Percentiles rank a stretch among this genome's conserved stretches.
Evolutionary conservation across 768 basidiomycete genomes (phyloP).

Genomic region (Russula olivacea): DNA sequence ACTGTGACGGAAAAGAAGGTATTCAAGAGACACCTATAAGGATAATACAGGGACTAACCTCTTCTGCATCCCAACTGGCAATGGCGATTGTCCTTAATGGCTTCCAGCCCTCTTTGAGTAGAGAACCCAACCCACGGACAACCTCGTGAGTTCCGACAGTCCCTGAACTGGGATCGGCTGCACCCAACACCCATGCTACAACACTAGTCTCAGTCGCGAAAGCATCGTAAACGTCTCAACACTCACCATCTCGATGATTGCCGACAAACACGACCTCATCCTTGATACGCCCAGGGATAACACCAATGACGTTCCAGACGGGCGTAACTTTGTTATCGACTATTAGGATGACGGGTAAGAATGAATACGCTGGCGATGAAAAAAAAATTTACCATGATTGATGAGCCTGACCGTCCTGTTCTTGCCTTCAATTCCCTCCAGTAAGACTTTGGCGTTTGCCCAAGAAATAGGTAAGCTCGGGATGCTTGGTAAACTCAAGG

Average conservation of each 20-base stretch:
- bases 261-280: constrained; percentile 86
- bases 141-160: constrained; percentile 75
- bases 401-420: constrained; percentile 46
- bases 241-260: constrained; percentile 80
- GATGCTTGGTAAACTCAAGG: constrained; percentile 60
- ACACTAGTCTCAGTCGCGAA: neutral
- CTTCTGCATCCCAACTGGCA: constrained; percentile 78
- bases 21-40: neutral
- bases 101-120: constrained; percentile 73
- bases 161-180: constrained; percentile 73
- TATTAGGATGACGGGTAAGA: constrained; percentile 25
- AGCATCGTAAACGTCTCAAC: constrained; percentile 17
- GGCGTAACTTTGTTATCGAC: constrained; percentile 77
- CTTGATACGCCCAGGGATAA: constrained; percentile 75
- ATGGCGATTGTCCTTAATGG: constrained; percentile 73
- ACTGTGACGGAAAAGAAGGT: constrained; percentile 30
- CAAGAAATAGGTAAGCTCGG: constrained; percentile 90
- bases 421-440: constrained; percentile 43
- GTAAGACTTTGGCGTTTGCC: constrained; percentile 63
- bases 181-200: constrained; percentile 71
- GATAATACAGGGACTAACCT: constrained; percentile 34
- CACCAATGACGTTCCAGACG: constrained; percentile 85
- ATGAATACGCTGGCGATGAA: neutral
- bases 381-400: constrained; percentile 44
- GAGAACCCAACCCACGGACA: constrained; percentile 62